Conservation (phyloP, 306 rosid genomes). For the Corylus americana region DNA sequence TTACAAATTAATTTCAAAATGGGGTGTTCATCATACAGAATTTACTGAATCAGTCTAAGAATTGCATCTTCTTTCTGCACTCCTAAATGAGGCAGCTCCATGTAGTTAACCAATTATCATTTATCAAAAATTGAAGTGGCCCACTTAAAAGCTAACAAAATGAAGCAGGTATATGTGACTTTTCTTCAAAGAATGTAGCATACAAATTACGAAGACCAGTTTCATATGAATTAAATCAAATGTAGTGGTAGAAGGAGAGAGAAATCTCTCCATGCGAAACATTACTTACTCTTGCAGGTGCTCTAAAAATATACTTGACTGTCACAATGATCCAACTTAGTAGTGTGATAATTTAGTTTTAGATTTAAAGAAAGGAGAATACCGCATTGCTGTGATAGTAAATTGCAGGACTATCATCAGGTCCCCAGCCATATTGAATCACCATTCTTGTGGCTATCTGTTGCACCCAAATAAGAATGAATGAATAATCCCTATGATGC, state of each 20-base stretch:
- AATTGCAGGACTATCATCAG: slow-evolving; percentile 96
- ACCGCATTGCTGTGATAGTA: slow-evolving; percentile 82
- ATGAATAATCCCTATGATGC: slow-evolving; percentile 11
- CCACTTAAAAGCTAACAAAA: neutral
- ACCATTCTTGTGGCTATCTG: slow-evolving; percentile 99
- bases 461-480: slow-evolving; percentile 21
- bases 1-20: neutral
- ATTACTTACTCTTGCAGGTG: neutral
- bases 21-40: neutral
- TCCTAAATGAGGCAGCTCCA: neutral
- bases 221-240: neutral
- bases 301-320: slow-evolving; percentile 4
- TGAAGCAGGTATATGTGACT: neutral
- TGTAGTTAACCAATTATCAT: neutral
- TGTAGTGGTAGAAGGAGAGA: neutral
- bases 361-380: slow-evolving; percentile 42
- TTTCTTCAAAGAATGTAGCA: neutral
- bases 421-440: slow-evolving; percentile 98
- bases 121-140: neutral
- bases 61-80: neutral
- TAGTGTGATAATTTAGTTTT: slow-evolving; percentile 17
- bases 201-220: neutral
- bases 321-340: slow-evolving; percentile 11
- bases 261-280: neutral
- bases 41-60: neutral